Base-by-base conservation (phyloP, 768 basidiomycete genomes). In the Lanmaoa pseudosensibilis region DNA sequence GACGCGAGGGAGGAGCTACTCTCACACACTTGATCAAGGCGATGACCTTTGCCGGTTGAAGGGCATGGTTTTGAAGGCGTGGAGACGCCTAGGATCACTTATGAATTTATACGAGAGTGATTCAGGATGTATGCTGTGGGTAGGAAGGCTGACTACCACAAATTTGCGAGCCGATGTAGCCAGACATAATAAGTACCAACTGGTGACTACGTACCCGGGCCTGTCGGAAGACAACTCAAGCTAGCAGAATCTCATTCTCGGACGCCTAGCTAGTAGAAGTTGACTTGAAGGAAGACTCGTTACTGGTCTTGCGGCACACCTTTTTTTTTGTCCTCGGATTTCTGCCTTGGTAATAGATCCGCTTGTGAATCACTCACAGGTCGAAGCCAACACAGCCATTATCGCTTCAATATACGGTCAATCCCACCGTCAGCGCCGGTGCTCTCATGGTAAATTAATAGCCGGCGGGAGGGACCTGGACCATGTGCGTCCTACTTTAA, bases 1-100 rank as follows among this genome's bases (percentile, higher is more conserved):
- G 0, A 75, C 77, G 6, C 85, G 88, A 51, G 81, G 81, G 0
- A 75, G 78, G 49, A 75, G 73, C 6, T 84, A 81, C 63, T 89
- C 83, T 56, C 84, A 88, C 70, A 81, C 83, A 3, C 67, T 88
- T n/a, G n/a, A n/a, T n/a, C 54, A 85, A 81, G 64, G 80, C 74
- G 16, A 45, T 62, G n/a, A 30, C 10, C 32, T 32, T 32, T 11
- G 54, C 67, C 70, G 7, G 78, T n/a, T 86, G n/a, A 80, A 83
- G 52, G 25, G 0, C 18, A 38, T 4, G 37, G 9, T 23, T 64
- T 87, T 16, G 84, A 84, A 23, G 80, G 82, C 0, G 81, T 85
- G 4, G 83, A 83, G 9, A n/a, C 18, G 4, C 38, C n/a, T 10
- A 10, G 9, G 18, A 8, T 18, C n/a, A 60, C 72, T 10, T 83